phyloP scores from a whole-genome alignment of 768 basidiomycete genomes.

The Kwoniella sp. region DNA sequence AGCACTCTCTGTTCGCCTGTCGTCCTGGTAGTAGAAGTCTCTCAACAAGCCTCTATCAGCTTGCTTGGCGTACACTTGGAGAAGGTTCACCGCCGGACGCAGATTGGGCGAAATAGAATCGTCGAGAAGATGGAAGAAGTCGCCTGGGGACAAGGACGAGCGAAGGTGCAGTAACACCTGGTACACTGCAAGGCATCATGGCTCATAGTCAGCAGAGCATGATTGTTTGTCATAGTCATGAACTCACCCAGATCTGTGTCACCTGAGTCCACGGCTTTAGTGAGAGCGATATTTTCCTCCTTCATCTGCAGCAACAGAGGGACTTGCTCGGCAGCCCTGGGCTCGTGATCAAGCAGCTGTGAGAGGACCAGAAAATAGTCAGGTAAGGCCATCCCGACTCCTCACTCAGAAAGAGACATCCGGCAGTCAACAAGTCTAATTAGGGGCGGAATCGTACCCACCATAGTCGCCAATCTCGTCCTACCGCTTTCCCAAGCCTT shows the following conservation, averaged over 20 bases:
- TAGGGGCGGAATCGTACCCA: conserved; percentile 56
- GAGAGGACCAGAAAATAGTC: not conserved
- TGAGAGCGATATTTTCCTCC: conserved; percentile 81
- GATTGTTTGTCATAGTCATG: not conserved
- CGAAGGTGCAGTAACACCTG: conserved; percentile 87
- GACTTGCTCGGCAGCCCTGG: conserved; percentile 85
- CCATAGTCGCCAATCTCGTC: conserved; percentile 79
- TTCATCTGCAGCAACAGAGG: conserved; percentile 92
- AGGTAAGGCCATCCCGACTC: too few species aligned
- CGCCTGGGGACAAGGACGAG: conserved; percentile 77
- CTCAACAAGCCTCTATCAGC: conserved; percentile 88
- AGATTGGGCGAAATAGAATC: conserved; percentile 74
- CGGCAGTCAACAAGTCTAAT: too few species aligned
- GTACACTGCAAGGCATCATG: conserved; percentile 65
- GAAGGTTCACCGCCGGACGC: conserved; percentile 71
- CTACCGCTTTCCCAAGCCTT: conserved; percentile 89
- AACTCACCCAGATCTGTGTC: conserved; percentile 86
- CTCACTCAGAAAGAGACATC: too few species aligned
- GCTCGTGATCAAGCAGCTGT: conserved; percentile 88
- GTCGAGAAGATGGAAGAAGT: conserved; percentile 92
- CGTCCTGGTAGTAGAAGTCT: conserved; percentile 98
- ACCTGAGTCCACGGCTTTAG: conserved; percentile 89
- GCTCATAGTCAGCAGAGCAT: not conserved
- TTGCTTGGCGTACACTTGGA: conserved; percentile 87
- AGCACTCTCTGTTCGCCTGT: conserved; percentile 89